Evolutionary conservation across 805 yeast genomes (phyloP), one percentile per base, ranked within the genome.

Genomic region (Candida silvicultrix): DNA sequence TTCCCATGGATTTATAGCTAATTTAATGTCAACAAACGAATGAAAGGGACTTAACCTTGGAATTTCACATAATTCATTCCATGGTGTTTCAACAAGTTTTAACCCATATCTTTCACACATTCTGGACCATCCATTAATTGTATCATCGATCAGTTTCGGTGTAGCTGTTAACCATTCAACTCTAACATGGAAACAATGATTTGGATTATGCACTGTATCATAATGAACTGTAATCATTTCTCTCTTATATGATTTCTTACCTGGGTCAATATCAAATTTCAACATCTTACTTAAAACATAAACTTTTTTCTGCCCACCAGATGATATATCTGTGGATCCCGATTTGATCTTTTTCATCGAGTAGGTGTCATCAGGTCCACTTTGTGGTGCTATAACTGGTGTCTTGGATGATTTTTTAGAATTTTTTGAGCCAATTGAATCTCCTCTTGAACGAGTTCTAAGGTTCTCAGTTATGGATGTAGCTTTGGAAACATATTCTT

Each of bases 161-260:
- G 98, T 89, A 0, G 96, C 81, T 49, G 85, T 88, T 29, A 92
- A 67, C 99, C 99, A 94, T 60, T 94, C 97, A 14, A 92, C 63
- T 41, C 96, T 71, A 29, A 94, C 75, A 58, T 92, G 98, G 68
- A 83, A 94, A 59, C 97, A 90, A 57, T 90, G 96, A 53, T 86
- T 92, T 0, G 97, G 97, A 59, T 90, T 92, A 62, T 89, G 97
- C 3, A 90, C 90, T 39, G 83, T 75, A 60, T 94, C 99, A 58
- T 88, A 87, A 64, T 92, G 97, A 1, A 94, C 89, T 6, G 81
- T 80, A 40, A 89, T 71, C 2, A 81, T 64, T 54, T 94, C 99
- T 0, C 85, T 84, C 46, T 89, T 78, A 62, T 80, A 81, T 0
- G 97, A 88, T 49, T 80, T 74, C 2, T 71, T 69, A 25, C 73